Base-by-base conservation (phyloP, 1,284 basidiomycete species). In the Hymenochaete sp. region DNA sequence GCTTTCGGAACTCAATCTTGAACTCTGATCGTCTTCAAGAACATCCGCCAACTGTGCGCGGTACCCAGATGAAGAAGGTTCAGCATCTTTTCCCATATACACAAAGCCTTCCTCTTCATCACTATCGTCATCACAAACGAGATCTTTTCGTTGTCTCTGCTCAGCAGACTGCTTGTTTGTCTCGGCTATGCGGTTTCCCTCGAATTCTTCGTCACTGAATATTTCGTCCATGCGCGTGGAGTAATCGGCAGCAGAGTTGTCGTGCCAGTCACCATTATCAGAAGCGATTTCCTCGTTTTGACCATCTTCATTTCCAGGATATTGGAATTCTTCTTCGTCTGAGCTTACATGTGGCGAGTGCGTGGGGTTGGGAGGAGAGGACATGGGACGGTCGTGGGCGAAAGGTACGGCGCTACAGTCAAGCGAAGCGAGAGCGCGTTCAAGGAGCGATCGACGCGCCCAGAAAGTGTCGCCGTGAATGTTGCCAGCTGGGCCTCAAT, bases 181-280 rank as follows among this genome's bases (percentile, higher is more conserved):
- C 19, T 54, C 53, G 29, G 61, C 62, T 25, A 59, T 60, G 38
- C 66, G 67, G 40, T 71, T 71, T n/a, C n/a, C n/a, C n/a, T n/a
- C n/a, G n/a, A n/a, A n/a, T n/a, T n/a, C n/a, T n/a, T n/a, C n/a
- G 46, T 70, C 71, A 41, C 67, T 70, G 44, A 88, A 72, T 21
- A 87, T 67, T 53, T 88, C 85, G 39, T 77, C 79, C 73, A 88
- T 79, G 49, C 75, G 79, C 33, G 77, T 66, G 5, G 81, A 75
- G 57, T 88, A 89, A 19, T 48, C 25, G 18, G 53, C 59, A 48
- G 66, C 54, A 44, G 59, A 59, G 13, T 64, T 57, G 38, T 55
- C 59, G 13, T 55, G 59, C 8, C 62, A 61, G 25, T 62, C 63
- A 21, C 55, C 61, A 16, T 31, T 14, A n/a, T 37, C 32, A 33